Evolutionary conservation across 441 rosid species (phyloP), one percentile per base, ranked within the genome.

Genomic region (Cnidoscolus chayamansa): DNA sequence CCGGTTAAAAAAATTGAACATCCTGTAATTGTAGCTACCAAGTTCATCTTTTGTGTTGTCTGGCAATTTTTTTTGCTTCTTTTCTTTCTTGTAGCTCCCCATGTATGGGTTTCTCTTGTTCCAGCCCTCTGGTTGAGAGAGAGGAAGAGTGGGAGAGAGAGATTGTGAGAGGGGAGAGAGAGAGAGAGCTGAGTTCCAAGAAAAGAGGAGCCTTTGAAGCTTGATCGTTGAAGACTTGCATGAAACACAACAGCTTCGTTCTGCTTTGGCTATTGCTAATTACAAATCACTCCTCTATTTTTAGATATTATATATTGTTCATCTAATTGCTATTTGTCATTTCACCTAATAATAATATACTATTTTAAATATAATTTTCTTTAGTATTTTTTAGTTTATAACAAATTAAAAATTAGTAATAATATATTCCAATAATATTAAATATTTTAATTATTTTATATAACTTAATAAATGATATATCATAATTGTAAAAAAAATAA

Each of bases 1-100:
- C 54, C 97, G 73, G 57, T 82, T 84, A 83, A 91, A 93, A 77
- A 92, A 83, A 81, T 82, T 86, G 80, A 93, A 88, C 53, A 91
- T 90, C 64, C 79, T 80, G 85, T 88, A 91, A 68, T 79, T 84
- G 80, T 88, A 85, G 73, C 90, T 90, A 0, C 91, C 96, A 17
- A 64, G 63, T 19, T 72, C 79, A 9, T 43, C 63, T 30, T 76
- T 63, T 53, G 62, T 16, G 43, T 63, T 12, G 12, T 76, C 51
- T 16, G n/a, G 10, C 11, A 13, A 30, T 58, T 59, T 30, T 57
- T 65, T 61, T 31, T 10, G 48, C 13, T 76, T 78, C 80, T 83
- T 80, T 55, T 35, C 71, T 60, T 62, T 71, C 74, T 6, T 74
- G 71, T 62, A 62, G 73, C 64, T 60, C 60, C 56, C 66, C 56